phyloP scores from a whole-genome alignment of 2,329 filamentous ascomycete species.

The Cladosporium cucumerinum region DNA sequence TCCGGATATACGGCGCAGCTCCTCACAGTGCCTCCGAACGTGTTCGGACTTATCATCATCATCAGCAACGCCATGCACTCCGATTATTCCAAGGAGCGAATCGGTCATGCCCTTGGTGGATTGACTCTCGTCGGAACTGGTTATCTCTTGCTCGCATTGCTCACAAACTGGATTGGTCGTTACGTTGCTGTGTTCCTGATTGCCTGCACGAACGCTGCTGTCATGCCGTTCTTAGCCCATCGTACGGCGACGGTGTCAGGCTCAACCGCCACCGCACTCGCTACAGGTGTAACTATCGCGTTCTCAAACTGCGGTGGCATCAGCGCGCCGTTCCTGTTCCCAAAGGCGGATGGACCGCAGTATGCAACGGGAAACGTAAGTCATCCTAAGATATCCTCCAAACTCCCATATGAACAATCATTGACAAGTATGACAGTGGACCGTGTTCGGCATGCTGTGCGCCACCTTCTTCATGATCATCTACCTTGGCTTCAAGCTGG shows the following conservation, averaged over 20 bases:
- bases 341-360: constrained; percentile 14
- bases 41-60: constrained; percentile 25
- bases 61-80: constrained; percentile 17
- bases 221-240: constrained; percentile 20
- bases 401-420: background rate
- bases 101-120: constrained; percentile 14
- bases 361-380: constrained; percentile 19
- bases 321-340: constrained; percentile 19
- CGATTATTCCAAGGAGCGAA: constrained; percentile 19
- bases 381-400: background rate
- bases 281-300: constrained; percentile 19
- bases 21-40: constrained; percentile 43
- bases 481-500: constrained; percentile 19
- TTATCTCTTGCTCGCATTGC: constrained; percentile 18
- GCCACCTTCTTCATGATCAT: constrained; percentile 16
- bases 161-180: constrained; percentile 19
- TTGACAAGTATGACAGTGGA: constrained; percentile 16
- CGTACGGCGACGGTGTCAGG: constrained; percentile 19
- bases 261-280: constrained; percentile 18
- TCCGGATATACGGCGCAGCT: constrained; percentile 41
- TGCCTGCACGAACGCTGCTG: constrained; percentile 20
- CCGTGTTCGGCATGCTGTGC: constrained; percentile 19
- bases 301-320: constrained; percentile 21
- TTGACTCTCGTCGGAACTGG: constrained; percentile 17
- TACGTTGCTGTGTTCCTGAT: constrained; percentile 20